Base-by-base conservation (phyloP, 1,284 basidiomycete genomes). In the Melampsora abietis-canadensis region DNA sequence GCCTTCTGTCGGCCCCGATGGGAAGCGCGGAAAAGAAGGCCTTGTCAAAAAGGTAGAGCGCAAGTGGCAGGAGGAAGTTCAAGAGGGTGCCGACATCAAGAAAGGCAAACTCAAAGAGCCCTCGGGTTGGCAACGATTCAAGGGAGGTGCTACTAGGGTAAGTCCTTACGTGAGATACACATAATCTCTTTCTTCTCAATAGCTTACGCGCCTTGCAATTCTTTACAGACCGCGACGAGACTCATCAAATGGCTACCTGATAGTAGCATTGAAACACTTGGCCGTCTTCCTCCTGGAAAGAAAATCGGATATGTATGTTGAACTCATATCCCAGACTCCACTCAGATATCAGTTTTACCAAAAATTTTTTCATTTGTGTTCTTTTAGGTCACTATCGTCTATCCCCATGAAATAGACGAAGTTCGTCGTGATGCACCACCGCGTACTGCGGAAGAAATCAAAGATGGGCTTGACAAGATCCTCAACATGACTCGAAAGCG, bases 1-100 rank as follows among this genome's bases (percentile, higher is more conserved):
- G 24, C 70, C 70, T 12, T 24, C 51, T 10, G 66, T 24, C 24
- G 63, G 63, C 59, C 62, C 63, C 2, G 60, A 60, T n/a, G 70
- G 70, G 0, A 73, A 73, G 59, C 21, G 51, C 44, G 70, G 30
- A 14, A 73, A 73, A 31, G 63, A 73, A 37, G 66, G 57, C 15
- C 37, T 73, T 15, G 40, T 66, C 31, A 73, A 73, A 47, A 73
- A 66, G 44, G 48, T 73, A 1, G 63, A 73, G 27, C 70, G 70
- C 30, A 73, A 65, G 46, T 73, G 70, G 70, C 70, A 73, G 63
- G 62, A 73, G n/a, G 70, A 73, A 27, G 63, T 73, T 7, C 62
- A 73, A 60, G 62, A 73, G 60, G 63, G 70, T n/a, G 51, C 44
- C 30, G 63, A 73, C 12, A 73, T 73, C 30, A 73, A 73, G 46